Conservation (phyloP, 1,284 basidiomycete genomes). For the Ceratobasidium sp. region DNA sequence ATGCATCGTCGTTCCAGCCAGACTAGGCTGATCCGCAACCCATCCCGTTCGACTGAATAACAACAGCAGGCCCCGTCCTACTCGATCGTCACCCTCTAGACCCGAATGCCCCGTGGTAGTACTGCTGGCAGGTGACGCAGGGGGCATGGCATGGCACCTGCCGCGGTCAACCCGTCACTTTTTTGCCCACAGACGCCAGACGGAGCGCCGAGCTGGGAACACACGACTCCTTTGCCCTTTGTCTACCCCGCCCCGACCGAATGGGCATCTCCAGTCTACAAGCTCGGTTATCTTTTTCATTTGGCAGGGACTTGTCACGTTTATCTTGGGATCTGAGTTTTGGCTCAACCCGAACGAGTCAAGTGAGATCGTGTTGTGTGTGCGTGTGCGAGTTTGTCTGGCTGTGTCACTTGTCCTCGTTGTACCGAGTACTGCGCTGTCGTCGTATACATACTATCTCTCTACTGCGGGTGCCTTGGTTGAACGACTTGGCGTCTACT, state of each 20-base stretch:
- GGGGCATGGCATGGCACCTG: too few relatives aligned
- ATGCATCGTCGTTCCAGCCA: neutral
- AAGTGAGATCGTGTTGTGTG: neutral
- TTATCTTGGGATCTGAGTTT: constrained; percentile 26
- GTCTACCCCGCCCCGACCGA: neutral
- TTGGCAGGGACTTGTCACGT: constrained; percentile 13
- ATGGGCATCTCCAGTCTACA: neutral
- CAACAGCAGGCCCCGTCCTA: neutral
- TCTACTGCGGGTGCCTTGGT: neutral
- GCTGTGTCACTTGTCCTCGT: neutral
- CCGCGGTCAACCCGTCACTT: too few relatives aligned
- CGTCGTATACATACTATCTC: neutral
- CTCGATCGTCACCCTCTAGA: constrained; percentile 9
- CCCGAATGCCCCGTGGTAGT: neutral
- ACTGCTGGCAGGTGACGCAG: constrained; percentile 4
- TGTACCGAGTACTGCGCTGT: constrained; percentile 7
- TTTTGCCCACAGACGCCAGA: neutral
- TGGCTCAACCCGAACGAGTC: neutral
- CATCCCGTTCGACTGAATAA: neutral
- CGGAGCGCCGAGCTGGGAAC: neutral
- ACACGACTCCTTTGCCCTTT: neutral
- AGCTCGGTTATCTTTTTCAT: constrained; percentile 13
- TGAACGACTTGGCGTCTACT: neutral
- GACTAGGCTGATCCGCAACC: constrained; percentile 4
- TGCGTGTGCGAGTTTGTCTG: neutral